Percentiles rank a stretch among this genome's conserved stretches.
These are phyloP conservation scores for Aegilops umbellulata DNA, from an alignment of 176 grass and related monocot species.

Conservation along the genomic window DNA sequence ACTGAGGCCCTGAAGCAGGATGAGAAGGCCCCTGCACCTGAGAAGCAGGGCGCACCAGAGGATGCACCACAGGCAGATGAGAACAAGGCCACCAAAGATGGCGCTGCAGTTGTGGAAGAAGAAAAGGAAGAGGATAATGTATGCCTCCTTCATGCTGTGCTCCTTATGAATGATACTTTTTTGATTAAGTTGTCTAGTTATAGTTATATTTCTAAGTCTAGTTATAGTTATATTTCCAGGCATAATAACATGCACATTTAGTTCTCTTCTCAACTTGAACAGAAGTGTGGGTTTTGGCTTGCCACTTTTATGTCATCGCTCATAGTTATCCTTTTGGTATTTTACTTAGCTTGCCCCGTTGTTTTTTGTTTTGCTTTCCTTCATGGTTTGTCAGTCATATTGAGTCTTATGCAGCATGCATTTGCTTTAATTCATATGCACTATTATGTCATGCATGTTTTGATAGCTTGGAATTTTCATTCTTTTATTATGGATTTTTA, in stretches of 20 bases:
- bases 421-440: background rate
- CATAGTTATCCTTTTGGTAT: background rate
- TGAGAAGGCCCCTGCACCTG: conserved; percentile 52
- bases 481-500: background rate
- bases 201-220: background rate
- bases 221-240: background rate
- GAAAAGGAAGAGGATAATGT: conserved; percentile 94
- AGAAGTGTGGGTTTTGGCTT: background rate
- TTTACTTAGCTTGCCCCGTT: background rate
- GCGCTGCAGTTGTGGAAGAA: conserved; percentile 44
- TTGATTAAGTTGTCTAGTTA: background rate
- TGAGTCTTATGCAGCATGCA: background rate
- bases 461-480: background rate
- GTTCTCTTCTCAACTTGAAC: background rate
- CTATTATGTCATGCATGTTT: background rate
- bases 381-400: background rate
- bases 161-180: background rate
- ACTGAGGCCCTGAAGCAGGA: conserved; percentile 49
- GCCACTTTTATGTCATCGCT: background rate
- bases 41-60: conserved; percentile 58
- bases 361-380: background rate
- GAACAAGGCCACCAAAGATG: conserved; percentile 59
- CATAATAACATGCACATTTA: background rate
- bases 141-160: background rate
- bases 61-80: conserved; percentile 33